Evolutionary conservation across 2,329 filamentous ascomycete species (phyloP).

Genomic region (Periglandula ipomoeae): DNA sequence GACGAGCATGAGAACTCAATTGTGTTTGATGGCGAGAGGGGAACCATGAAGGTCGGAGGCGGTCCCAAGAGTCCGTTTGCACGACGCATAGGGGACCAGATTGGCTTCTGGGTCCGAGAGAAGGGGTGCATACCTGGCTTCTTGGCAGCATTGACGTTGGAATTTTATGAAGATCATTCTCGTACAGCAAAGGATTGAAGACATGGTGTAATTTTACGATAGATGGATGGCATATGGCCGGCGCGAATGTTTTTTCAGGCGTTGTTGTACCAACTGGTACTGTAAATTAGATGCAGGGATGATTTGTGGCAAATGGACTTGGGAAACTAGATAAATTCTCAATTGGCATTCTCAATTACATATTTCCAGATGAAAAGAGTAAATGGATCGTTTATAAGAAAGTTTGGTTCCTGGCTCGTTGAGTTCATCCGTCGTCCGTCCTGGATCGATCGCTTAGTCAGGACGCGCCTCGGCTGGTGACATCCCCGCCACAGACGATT

Average conservation of each 20-base stretch:
- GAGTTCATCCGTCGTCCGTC: background rate
- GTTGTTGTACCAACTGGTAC: background rate
- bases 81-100: conserved; percentile 70
- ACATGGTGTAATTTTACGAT: background rate
- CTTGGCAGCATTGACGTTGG: conserved; percentile 78
- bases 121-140: conserved; percentile 92
- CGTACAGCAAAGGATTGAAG: conserved; percentile 3
- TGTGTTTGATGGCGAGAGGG: conserved; percentile 85
- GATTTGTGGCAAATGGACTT: background rate
- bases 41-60: conserved; percentile 96
- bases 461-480: no score
- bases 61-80: conserved; percentile 84
- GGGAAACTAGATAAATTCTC: no score
- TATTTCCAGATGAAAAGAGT: no score
- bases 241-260: no score
- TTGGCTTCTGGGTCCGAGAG: conserved; percentile 93
- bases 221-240: background rate
- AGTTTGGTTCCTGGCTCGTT: no score
- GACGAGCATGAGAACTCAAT: conserved; percentile 66
- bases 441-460: background rate
- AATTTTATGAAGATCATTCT: conserved; percentile 72
- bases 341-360: no score
- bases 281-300: background rate
- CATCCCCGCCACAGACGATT: no score
- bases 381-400: no score